Evolutionary conservation across 1,139 yeast genomes (phyloP), one percentile per base, ranked within the genome.

Genomic region (Suhomyces atakaporum): DNA sequence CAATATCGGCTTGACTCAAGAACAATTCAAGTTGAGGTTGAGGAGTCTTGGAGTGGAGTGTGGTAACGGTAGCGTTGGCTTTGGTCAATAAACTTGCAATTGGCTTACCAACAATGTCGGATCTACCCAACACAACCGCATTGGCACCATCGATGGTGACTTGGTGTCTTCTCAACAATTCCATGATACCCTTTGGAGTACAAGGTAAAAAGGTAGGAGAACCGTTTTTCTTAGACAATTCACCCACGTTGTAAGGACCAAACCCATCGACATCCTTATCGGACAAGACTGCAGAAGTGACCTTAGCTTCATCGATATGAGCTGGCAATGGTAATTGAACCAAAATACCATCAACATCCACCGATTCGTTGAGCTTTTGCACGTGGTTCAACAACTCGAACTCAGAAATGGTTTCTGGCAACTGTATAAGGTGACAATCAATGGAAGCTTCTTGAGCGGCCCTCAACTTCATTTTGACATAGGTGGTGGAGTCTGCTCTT

Each of bases 211-310:
- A 92, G 43, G 66, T 61, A 15, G 98, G 98, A 25, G 75, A 62
- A 35, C 98, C 98, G 39, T 87, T 86, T 51, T 84, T 84, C 66
- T 90, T 90, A 54, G 90, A 81, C 50, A 92, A 75, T 64, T 92
- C 97, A 38, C 97, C 97, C 36, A 87, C 84, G 62, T 92, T 94
- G 60, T 63, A 75, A 31, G 95, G 84, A 35, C 94, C 95, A 56
- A 92, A 92, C 1, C 98, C 99, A 58, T 92, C 99, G 32, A 94
- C 97, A 54, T 92, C 99, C 68, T 92, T 92, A 38, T 73, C 75
- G 13, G 89, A 76, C 29, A 71, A 61, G 20, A 92, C 96, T 14
- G 90, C 78, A 47, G 79, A 77, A 35, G 97, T 90, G 49, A 92
- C 73, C 50, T 70, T 74, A 42, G 81, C 75, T 63, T 90, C 97